Evolutionary conservation across 371 early-diverging fungal species (phyloP).

Genomic region (Syncephalis fuscata): DNA sequence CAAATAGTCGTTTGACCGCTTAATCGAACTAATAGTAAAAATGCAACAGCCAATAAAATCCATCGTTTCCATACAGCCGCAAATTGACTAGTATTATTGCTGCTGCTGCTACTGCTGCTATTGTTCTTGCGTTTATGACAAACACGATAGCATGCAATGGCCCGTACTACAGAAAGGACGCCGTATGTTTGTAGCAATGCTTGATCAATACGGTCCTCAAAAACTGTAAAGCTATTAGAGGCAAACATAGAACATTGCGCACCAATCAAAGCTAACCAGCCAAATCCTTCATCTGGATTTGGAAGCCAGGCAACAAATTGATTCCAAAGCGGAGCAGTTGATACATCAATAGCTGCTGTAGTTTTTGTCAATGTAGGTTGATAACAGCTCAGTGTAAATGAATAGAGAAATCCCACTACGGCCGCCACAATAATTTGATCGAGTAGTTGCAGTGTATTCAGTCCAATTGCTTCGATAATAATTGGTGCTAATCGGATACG

Average conservation of each 20-base stretch:
- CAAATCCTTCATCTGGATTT: too few species aligned
- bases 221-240: conserved; percentile 79
- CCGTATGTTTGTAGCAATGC: conserved; percentile 44
- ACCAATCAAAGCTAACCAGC: conserved; percentile 18
- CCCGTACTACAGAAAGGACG: conserved; percentile 17
- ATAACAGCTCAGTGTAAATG: background rate
- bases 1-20: conserved; percentile 54
- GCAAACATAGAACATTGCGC: conserved; percentile 45
- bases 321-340: too few species aligned
- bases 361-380: conserved; percentile 12
- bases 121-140: background rate
- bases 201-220: conserved; percentile 59
- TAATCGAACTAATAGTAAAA: conserved; percentile 38
- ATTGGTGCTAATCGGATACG: background rate
- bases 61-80: conserved; percentile 19
- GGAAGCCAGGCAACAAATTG: too few species aligned
- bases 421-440: background rate
- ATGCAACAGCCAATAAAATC: conserved; percentile 15
- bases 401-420: background rate
- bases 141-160: conserved; percentile 4
- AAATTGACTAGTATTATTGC: too few species aligned
- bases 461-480: conserved; percentile 1
- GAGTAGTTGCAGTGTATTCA: background rate
- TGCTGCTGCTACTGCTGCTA: background rate
- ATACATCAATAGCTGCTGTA: too few species aligned